Evolutionary conservation across 768 basidiomycete genomes (phyloP).

Genomic region (Rhizopogon vulgaris): DNA sequence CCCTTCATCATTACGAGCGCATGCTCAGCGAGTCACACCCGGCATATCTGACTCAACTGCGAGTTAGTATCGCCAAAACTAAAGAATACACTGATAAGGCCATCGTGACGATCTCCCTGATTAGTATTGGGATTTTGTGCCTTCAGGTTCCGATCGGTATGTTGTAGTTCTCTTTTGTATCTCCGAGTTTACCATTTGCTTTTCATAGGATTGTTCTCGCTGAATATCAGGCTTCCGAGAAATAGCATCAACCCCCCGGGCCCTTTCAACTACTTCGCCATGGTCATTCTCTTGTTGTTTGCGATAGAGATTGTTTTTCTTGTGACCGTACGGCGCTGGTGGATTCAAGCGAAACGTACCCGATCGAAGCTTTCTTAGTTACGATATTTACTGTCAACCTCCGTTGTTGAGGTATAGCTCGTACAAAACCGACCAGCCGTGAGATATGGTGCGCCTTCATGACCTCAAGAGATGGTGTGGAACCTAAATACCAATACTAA

Average conservation of each 20-base stretch:
- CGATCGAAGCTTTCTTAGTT: conserved; percentile 7
- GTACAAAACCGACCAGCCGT: too few species aligned
- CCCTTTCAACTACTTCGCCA: conserved; percentile 48
- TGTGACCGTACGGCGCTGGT: conserved; percentile 55
- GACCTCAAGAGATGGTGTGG: too few species aligned
- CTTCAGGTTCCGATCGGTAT: conserved; percentile 55
- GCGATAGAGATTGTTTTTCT: conserved; percentile 41
- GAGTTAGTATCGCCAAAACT: conserved; percentile 50
- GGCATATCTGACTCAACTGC: conserved; percentile 74
- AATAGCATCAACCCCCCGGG: conserved; percentile 33
- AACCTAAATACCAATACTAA: too few species aligned
- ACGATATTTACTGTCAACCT: background rate
- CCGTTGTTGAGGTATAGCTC: background rate
- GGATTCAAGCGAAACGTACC: conserved; percentile 45
- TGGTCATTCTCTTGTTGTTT: conserved; percentile 42
- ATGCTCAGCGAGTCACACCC: conserved; percentile 86
- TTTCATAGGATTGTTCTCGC: conserved; percentile 52
- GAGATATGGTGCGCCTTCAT: too few species aligned
- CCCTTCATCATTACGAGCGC: conserved; percentile 80
- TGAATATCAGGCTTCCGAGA: conserved; percentile 61
- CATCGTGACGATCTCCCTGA: conserved; percentile 58
- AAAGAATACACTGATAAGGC: conserved; percentile 62
- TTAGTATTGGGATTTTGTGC: conserved; percentile 62
- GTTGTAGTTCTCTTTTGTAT: conserved; percentile 12
- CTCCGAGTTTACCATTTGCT: background rate